Evolutionary conservation across 2,329 filamentous ascomycete genomes (phyloP), one percentile per base, ranked within the genome.

Genomic region (Boeremia exigua): DNA sequence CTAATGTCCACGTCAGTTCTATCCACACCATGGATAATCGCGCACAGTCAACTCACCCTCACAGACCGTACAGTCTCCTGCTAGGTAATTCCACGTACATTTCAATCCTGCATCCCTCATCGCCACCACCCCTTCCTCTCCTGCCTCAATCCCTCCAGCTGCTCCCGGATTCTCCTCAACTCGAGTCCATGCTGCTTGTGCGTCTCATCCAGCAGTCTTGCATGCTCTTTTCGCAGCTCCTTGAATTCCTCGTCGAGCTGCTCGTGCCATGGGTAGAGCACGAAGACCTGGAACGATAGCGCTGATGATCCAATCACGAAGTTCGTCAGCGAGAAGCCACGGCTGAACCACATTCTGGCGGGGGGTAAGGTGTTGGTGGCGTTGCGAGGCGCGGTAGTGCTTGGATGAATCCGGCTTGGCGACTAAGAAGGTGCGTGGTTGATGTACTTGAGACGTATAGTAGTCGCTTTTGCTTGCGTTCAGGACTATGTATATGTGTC

Each of bases 201-300:
- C 12, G 55, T 69, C 11, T 70, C 62, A 7, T 66, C 64, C 19
- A 72, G 53, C 19, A 71, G 42, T 15, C 62, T 48, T 4, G 78
- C 56, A 53, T 88, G 84, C 61, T 88, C 86, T 53, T 79, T 79
- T 67, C 84, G 86, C 23, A 88, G 75, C 10, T 79, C 75, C 51
- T 84, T 78, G 65, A 89, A 88, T 56, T 84, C 83, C 17, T 82
- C 80, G 59, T 88, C 84, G 6, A 90, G 77, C 67, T 87, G 79
- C 65, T 88, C 82, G 73, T 89, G 87, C 87, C 87, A 89, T 1
- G 87, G 87, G 72, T 89, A 89, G 10, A 90, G 78, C 34, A 90
- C 87, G 63, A 85, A 86, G 45, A 89, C 85, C 74, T 89, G 87
- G 72, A 90, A 90, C 32, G 78, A 79, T 30, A 90, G 79, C 0